These are phyloP conservation scores for Cercospora canescens DNA, from an alignment of 2,329 filamentous ascomycete species.

Conservation along the genomic window DNA sequence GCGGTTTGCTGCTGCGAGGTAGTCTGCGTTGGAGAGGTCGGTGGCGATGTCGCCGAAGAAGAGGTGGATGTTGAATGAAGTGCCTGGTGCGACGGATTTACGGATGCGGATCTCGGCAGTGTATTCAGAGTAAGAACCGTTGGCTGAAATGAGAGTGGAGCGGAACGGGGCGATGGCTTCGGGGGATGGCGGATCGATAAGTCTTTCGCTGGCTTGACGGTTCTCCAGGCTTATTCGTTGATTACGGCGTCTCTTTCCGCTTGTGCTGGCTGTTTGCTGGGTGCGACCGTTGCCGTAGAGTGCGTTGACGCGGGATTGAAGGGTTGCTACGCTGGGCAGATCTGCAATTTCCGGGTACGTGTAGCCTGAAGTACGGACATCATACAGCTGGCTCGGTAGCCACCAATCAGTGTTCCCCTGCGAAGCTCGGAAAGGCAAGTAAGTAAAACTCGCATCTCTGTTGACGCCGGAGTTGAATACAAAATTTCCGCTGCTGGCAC, in stretches of 20 bases:
- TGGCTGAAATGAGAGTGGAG: slow-evolving; percentile 4
- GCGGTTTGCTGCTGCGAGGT: slow-evolving; percentile 14
- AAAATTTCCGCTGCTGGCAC: not conserved
- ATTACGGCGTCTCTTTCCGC: slow-evolving; percentile 3
- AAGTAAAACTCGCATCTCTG: slow-evolving; percentile 22
- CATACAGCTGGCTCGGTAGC: slow-evolving; percentile 55
- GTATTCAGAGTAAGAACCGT: slow-evolving; percentile 15
- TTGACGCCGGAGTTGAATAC: slow-evolving; percentile 21
- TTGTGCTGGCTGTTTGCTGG: slow-evolving; percentile 6
- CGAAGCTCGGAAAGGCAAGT: slow-evolving; percentile 61
- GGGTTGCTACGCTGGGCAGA: not conserved
- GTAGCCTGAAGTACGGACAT: slow-evolving; percentile 46
- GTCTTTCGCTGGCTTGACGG: slow-evolving; percentile 4
- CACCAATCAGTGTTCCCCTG: slow-evolving; percentile 62
- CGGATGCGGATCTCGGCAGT: not conserved
- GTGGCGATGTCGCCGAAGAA: slow-evolving; percentile 13
- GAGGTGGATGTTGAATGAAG: slow-evolving; percentile 15
- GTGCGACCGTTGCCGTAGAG: slow-evolving; percentile 6
- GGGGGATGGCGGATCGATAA: slow-evolving; percentile 1
- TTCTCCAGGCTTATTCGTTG: not conserved
- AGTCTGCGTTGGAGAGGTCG: slow-evolving; percentile 11
- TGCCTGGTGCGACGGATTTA: slow-evolving; percentile 10
- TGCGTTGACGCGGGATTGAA: slow-evolving; percentile 8
- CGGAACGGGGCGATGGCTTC: slow-evolving; percentile 9
- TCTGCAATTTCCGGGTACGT: slow-evolving; percentile 8